Conservation (phyloP, 2,329 filamentous ascomycete species). For the Trichoderma simmonsii region DNA sequence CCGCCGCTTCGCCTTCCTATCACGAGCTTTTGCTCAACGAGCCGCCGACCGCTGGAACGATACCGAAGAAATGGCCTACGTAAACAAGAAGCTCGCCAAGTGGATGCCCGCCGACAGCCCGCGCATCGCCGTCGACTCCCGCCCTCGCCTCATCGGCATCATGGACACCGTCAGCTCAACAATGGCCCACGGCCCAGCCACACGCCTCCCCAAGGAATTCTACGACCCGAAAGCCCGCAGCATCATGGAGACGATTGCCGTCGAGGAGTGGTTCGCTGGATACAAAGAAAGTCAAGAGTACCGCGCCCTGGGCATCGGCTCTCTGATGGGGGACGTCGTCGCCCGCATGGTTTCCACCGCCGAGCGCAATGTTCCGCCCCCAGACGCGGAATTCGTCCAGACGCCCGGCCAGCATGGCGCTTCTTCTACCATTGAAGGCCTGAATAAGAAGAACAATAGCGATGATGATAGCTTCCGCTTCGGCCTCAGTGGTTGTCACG, state of each 20-base stretch:
- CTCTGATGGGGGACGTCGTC: slow-evolving; percentile 78
- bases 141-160: slow-evolving; percentile 80
- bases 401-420: slow-evolving; percentile 30
- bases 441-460: slow-evolving; percentile 17
- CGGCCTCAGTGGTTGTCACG: slow-evolving; percentile 81
- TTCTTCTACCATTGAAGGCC: no score
- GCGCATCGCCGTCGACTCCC: slow-evolving; percentile 76
- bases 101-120: slow-evolving; percentile 75
- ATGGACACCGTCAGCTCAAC: slow-evolving; percentile 94
- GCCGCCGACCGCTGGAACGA: slow-evolving; percentile 72
- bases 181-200: slow-evolving; percentile 70
- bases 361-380: slow-evolving; percentile 43
- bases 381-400: slow-evolving; percentile 47
- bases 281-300: slow-evolving; percentile 85
- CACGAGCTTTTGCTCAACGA: slow-evolving; percentile 67
- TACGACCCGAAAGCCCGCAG: slow-evolving; percentile 71
- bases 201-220: slow-evolving; percentile 77
- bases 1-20: slow-evolving; percentile 66
- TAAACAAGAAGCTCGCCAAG: slow-evolving; percentile 72
- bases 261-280: slow-evolving; percentile 91
- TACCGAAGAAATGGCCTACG: slow-evolving; percentile 76
- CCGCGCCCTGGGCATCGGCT: slow-evolving; percentile 82
- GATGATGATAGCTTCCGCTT: slow-evolving; percentile 56
- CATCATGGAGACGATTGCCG: slow-evolving; percentile 70
- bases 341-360: slow-evolving; percentile 67